Percentiles rank a stretch among this genome's conserved stretches.
These are phyloP conservation scores for Rehmannia glutinosa DNA, from an alignment of 257 asterid genomes.

Conservation along the genomic window DNA sequence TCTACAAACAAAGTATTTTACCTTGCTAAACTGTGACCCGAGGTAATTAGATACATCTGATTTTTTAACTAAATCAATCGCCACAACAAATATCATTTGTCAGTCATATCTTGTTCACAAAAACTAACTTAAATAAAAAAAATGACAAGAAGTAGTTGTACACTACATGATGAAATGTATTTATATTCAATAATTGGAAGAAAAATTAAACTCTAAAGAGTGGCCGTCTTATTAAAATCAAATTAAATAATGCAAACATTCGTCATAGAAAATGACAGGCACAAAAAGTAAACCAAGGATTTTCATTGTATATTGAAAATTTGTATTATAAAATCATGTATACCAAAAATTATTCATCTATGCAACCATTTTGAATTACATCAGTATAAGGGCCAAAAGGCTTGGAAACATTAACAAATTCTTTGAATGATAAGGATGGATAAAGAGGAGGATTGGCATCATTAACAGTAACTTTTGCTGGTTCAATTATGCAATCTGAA, in stretches of 20 bases:
- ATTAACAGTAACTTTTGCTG: slow-evolving; percentile 30
- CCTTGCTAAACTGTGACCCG: no score
- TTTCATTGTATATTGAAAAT: neutral
- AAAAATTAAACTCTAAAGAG: neutral
- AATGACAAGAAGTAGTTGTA: neutral
- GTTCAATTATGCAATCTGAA: slow-evolving; percentile 37
- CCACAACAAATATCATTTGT: neutral
- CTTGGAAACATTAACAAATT: slow-evolving; percentile 31
- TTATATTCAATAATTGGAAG: neutral
- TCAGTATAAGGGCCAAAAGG: slow-evolving; percentile 41
- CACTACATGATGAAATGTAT: neutral
- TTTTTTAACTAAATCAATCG: no score
- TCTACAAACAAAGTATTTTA: no score
- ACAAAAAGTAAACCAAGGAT: neutral
- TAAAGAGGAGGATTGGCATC: slow-evolving; percentile 47
- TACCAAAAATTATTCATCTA: no score
- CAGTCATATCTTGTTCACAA: neutral
- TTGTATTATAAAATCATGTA: no score
- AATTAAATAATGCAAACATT: neutral
- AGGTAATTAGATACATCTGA: no score
- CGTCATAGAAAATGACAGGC: neutral
- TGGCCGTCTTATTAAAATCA: neutral
- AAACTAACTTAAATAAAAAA: neutral
- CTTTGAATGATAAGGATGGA: slow-evolving; percentile 30
- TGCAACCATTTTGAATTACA: slow-evolving; percentile 18